Percentiles rank a stretch among this genome's conserved stretches.
phyloP scores from a whole-genome alignment of 352 stramenopile species.

The Detonula confervacea region DNA sequence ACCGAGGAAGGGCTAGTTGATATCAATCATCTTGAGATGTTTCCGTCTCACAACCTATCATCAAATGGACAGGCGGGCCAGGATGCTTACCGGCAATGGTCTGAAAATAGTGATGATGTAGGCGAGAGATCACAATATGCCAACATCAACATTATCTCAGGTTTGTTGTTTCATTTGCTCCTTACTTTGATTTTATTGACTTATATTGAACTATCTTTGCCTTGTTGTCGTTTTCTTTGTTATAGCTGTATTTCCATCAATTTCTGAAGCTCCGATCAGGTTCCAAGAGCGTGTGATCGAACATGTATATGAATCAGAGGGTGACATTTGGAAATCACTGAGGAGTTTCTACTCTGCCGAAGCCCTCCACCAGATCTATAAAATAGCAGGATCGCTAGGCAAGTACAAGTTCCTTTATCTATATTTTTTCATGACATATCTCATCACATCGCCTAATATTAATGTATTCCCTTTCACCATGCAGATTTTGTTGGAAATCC shows the following conservation, averaged over 20 bases:
- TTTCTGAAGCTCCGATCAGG: slow-evolving; percentile 80
- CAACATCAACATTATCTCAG: slow-evolving; percentile 71
- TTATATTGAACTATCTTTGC: too few species aligned
- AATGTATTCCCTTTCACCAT: not conserved
- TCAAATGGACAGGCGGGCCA: slow-evolving; percentile 15
- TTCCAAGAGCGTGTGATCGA: slow-evolving; percentile 73
- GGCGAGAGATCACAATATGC: slow-evolving; percentile 42
- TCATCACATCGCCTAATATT: not conserved
- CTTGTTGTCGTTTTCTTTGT: too few species aligned
- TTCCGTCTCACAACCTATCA: slow-evolving; percentile 25
- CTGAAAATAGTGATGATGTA: slow-evolving; percentile 44
- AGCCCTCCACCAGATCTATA: slow-evolving; percentile 83
- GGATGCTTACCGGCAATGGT: slow-evolving; percentile 56
- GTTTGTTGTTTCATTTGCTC: too few species aligned
- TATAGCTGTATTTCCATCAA: slow-evolving; percentile 81
- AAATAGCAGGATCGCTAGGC: slow-evolving; percentile 83
- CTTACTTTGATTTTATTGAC: too few species aligned
- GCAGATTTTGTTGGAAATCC: slow-evolving; percentile 86
- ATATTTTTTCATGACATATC: not conserved
- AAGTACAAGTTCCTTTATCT: slow-evolving; percentile 5
- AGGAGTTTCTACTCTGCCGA: slow-evolving; percentile 78
- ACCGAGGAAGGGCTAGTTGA: slow-evolving; percentile 24
- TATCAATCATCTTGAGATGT: slow-evolving; percentile 32
- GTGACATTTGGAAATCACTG: slow-evolving; percentile 72
- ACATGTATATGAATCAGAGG: slow-evolving; percentile 82